Base-by-base conservation (phyloP, 2,329 filamentous ascomycete genomes). In the Ramularia collo-cygni region DNA sequence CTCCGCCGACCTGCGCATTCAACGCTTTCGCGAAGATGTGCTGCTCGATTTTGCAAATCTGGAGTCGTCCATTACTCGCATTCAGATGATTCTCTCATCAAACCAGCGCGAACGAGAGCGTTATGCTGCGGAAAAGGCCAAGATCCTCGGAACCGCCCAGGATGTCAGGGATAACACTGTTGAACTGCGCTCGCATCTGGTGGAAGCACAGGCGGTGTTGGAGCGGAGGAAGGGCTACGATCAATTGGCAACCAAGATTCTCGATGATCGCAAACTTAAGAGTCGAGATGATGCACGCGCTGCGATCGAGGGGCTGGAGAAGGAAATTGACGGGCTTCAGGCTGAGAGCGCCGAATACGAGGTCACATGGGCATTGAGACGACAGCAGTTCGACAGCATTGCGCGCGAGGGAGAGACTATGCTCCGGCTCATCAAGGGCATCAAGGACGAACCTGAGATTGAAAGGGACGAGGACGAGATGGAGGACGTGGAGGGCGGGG, bases 401-500 rank as follows among this genome's bases (percentile, higher is more conserved):
- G 85, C 95, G 59, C 85, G 89, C 44, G 90, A 95, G 67, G 87
- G 87, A n/a, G 84, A 85, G 76, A 74, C 85, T 48, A 74, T 96
- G 61, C 72, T 89, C 42, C 75, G 85, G 35, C 73, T 93, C 61
- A 95, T 96, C 57, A 80, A 88, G 45, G 89, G 95, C 57, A 90
- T 95, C 70, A 94, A 95, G 66, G 89, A 95, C 61, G 88, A 95
- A 64, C 85, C 92, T 0, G 88, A 95, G 64, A 73, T 86, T 29
- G 76, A 87, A 39, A 87, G 93, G 62, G 87, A 86, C 19, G 87
- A 87, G 78, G 76, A 78, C 41, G 79, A 74, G 46, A 71, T 67
- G 4, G 71, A 81, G 51, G 79, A 80, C 17, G 66, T 66, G 63
- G 67, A 66, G 46, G 65, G 64, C 34, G 63, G 63, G 12, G 64